Evolutionary conservation across 495 filamentous ascomycete species (phyloP).

Genomic region (Penicillium turbatum): DNA sequence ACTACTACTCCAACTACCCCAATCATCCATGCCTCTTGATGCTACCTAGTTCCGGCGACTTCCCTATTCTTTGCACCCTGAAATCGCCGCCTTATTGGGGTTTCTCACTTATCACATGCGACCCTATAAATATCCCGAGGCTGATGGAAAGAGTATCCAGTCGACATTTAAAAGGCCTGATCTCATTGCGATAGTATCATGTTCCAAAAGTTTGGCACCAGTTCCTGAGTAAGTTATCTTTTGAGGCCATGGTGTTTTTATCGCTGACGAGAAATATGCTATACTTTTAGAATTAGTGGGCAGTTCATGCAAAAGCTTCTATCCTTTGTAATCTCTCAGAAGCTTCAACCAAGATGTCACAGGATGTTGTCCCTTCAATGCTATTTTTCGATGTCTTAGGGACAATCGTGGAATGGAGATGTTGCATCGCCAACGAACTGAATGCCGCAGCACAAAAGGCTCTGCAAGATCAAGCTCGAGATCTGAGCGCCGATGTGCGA

Average conservation of each 20-base stretch:
- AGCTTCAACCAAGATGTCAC: slow-evolving; percentile 9
- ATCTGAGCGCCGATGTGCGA: slow-evolving; percentile 9
- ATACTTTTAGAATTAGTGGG: too few species aligned
- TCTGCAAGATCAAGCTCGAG: slow-evolving; percentile 6
- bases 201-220: not conserved
- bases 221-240: too few species aligned
- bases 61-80: too few species aligned
- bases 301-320: not conserved
- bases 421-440: slow-evolving; percentile 18
- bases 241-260: too few species aligned
- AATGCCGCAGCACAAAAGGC: slow-evolving; percentile 10
- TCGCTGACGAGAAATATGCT: too few species aligned
- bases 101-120: slow-evolving; percentile 2
- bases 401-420: slow-evolving; percentile 22
- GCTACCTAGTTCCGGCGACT: too few species aligned
- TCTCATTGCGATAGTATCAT: not conserved
- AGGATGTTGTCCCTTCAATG: not conserved
- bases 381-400: slow-evolving; percentile 22
- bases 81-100: too few species aligned
- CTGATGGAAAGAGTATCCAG: not conserved
- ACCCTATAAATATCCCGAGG: slow-evolving; percentile 5
- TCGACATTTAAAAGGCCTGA: slow-evolving; percentile 2
- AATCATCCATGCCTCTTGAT: too few species aligned
- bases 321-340: not conserved
- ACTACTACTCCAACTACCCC: too few species aligned